These are phyloP conservation scores for Lepiota brunneoincarnata DNA, from an alignment of 768 basidiomycete genomes.

Conservation along the genomic window DNA sequence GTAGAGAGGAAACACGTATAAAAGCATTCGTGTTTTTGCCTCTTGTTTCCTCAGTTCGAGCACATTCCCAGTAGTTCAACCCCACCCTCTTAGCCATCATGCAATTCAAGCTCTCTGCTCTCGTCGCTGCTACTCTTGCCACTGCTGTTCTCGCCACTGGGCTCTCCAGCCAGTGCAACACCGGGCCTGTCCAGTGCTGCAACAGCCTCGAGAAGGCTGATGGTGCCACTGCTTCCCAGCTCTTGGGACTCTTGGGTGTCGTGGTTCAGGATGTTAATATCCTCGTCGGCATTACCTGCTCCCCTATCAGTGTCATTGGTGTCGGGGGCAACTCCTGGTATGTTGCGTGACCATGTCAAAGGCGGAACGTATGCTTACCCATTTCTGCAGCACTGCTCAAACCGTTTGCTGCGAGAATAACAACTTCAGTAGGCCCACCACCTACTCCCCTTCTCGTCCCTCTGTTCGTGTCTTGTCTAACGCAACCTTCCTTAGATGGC, in stretches of 20 bases:
- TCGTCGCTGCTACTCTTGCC: constrained; percentile 19
- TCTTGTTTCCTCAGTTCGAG: constrained; percentile 15
- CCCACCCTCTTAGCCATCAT: constrained; percentile 13
- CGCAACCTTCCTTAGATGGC: constrained; percentile 18
- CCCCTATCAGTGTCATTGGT: constrained; percentile 24
- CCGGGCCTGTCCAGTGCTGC: constrained; percentile 28
- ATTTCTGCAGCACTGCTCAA: constrained; percentile 20
- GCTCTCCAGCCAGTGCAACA: constrained; percentile 19
- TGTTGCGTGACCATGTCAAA: not conserved
- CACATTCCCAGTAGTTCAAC: constrained; percentile 15
- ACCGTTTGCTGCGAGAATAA: constrained; percentile 31
- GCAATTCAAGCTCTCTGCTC: constrained; percentile 20
- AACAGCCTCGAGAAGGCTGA: constrained; percentile 21
- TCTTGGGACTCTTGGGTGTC: constrained; percentile 17
- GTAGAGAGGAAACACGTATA: not conserved
- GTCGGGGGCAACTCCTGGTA: constrained; percentile 22
- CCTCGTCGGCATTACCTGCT: constrained; percentile 26
- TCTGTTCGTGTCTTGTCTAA: not conserved
- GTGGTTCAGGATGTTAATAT: constrained; percentile 20
- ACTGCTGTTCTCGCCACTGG: constrained; percentile 21
- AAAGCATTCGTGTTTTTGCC: not conserved
- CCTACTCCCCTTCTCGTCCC: not conserved
- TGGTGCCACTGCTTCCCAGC: constrained; percentile 1
- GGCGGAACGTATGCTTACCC: not conserved
- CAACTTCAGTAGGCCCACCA: constrained; percentile 24